phyloP scores from a whole-genome alignment of 805 yeast species.

The Deakozyma indianensis region DNA sequence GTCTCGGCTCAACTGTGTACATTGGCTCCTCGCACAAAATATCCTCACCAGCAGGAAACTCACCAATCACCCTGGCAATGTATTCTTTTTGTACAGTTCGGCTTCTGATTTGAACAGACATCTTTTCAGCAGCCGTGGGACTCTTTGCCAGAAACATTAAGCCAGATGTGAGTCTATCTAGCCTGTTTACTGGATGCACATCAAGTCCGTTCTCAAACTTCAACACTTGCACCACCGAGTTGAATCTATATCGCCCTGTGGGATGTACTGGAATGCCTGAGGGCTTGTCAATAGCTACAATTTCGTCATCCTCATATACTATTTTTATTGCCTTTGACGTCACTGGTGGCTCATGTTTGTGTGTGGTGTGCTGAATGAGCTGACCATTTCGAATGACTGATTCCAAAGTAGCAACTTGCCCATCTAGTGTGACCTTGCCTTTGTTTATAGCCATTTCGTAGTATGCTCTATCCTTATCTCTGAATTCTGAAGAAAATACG shows the following conservation, averaged over 20 bases:
- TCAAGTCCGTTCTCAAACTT: slow-evolving; percentile 50
- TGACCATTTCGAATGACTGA: slow-evolving; percentile 70
- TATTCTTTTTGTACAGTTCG: slow-evolving; percentile 70
- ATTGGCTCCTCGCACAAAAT: slow-evolving; percentile 54
- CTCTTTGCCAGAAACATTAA: slow-evolving; percentile 81
- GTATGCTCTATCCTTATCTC: slow-evolving; percentile 59
- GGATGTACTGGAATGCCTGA: slow-evolving; percentile 95
- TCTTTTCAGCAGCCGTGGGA: slow-evolving; percentile 59
- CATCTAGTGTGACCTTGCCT: slow-evolving; percentile 70
- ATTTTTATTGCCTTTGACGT: slow-evolving; percentile 41
- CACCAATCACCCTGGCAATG: slow-evolving; percentile 76
- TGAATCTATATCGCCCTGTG: slow-evolving; percentile 68
- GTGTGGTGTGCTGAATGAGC: slow-evolving; percentile 60
- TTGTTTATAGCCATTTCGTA: slow-evolving; percentile 51
- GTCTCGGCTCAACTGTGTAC: slow-evolving; percentile 56
- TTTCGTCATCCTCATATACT: slow-evolving; percentile 58
- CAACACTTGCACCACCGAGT: slow-evolving; percentile 65
- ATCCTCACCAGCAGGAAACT: slow-evolving; percentile 48
- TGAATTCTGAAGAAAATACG: slow-evolving; percentile 68
- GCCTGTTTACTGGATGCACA: slow-evolving; percentile 78
- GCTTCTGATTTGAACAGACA: slow-evolving; percentile 55
- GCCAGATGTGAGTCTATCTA: slow-evolving; percentile 88
- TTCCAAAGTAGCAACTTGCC: slow-evolving; percentile 45
- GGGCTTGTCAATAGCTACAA: slow-evolving; percentile 83
- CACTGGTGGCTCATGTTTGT: slow-evolving; percentile 87